Evolutionary conservation across 768 basidiomycete genomes (phyloP), one percentile per base, ranked within the genome.

Genomic region (Russula sp.): DNA sequence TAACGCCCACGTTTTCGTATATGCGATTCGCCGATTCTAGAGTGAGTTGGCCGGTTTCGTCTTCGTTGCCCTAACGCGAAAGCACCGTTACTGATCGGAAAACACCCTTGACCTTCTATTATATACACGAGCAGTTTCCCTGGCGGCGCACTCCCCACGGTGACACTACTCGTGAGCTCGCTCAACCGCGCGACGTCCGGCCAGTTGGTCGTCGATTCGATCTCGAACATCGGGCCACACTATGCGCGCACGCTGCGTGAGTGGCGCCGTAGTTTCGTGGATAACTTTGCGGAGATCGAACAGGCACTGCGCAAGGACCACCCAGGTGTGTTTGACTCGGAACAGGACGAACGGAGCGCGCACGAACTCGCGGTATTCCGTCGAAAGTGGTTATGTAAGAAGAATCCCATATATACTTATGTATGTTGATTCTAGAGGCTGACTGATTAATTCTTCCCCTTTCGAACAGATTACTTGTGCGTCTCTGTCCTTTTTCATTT

Each of bases 241-340:
- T 91, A 90, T 72, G 84, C 88, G 10, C 84, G 88, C n/a, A 90
- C 90, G 16, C 78, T 92, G 8, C 81, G 89, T 24, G 89, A 90
- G 76, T 92, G 90, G 90, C 77, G 84, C 13, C 72, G 75, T 28
- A 78, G 86, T 10, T 91, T 91, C 75, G 70, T 83, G 54, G 74
- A 76, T 24, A 75, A 77, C 30, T 92, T 89, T 70, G 83, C 85
- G 34, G 73, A 72, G 13, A 77, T 81, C 34, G 61, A 57, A n/a
- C n/a, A 38, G 69, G 74, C 86, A 0, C 74, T 91, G 59, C 76
- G 78, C 69, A 74, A 76, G 20, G 85, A 89, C 69, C 83, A 88
- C 68, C 84, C 84, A 0, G 79, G 80, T 20, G 78, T 84, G 62
- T 83, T 84, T 77, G 75, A 74, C 52, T 40, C 50, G 20, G 30